Percentiles rank a stretch among this genome's conserved stretches.
These are phyloP conservation scores for Penicillium crystallinum DNA, from an alignment of 495 filamentous ascomycete genomes.

Conservation along the genomic window DNA sequence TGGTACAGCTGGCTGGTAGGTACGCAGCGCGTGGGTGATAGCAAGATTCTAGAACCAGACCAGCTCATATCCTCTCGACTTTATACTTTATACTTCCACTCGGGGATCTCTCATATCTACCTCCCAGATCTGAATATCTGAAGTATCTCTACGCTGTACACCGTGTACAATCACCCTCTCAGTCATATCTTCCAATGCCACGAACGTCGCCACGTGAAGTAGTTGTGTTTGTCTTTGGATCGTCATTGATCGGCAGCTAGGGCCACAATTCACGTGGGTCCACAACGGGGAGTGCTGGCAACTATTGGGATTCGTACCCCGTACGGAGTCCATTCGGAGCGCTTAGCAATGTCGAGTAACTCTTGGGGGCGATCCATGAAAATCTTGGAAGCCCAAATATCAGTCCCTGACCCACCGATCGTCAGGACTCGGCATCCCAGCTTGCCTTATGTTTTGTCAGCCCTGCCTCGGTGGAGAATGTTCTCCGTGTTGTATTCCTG, in stretches of 20 bases:
- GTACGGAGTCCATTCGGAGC: not conserved
- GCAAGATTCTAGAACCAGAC: no score
- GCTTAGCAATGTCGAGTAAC: not conserved
- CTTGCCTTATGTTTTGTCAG: not conserved
- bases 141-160: no score
- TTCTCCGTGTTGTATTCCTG: no score
- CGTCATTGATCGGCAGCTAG: not conserved
- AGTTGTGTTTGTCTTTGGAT: not conserved
- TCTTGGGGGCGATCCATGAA: constrained; percentile 1
- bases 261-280: not conserved
- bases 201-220: not conserved
- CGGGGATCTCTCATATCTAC: no score
- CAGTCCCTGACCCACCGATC: not conserved
- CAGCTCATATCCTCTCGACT: no score
- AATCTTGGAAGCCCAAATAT: not conserved
- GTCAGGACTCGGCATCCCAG: not conserved
- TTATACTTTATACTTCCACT: no score
- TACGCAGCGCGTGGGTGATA: no score
- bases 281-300: not conserved
- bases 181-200: not conserved
- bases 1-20: not conserved
- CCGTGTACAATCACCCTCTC: not conserved
- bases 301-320: not conserved
- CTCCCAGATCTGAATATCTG: no score
- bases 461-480: not conserved